Conservation (phyloP, 106 monocot genomes). For the Apostasia shenzhenica region DNA sequence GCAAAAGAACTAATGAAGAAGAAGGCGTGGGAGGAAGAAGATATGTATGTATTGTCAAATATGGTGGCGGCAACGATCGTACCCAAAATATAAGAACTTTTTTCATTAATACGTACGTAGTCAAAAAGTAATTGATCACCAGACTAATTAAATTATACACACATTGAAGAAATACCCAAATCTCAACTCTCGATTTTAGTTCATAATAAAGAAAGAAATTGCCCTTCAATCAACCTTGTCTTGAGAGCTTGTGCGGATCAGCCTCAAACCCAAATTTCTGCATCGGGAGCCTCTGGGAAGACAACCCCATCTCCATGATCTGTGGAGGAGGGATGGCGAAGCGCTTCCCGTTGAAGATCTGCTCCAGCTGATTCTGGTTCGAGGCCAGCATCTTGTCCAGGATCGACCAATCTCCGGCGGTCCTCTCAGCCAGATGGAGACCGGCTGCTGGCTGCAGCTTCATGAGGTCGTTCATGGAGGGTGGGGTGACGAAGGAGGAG, state of each 20-base stretch:
- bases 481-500: conserved; percentile 5
- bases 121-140: no score
- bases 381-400: conserved; percentile 80
- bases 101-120: no score
- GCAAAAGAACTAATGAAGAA: no score
- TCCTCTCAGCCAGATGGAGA: not conserved
- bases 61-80: no score
- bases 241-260: conserved; percentile 32
- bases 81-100: no score
- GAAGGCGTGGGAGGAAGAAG: no score
- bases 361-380: conserved; percentile 68
- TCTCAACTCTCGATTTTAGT: no score
- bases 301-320: conserved; percentile 20
- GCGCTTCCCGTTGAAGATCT: conserved; percentile 44
- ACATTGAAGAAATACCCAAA: no score
- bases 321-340: conserved; percentile 4
- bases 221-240: conserved; percentile 12
- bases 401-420: conserved; percentile 63
- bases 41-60: no score
- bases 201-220: no score
- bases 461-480: conserved; percentile 44
- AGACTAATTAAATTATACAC: no score
- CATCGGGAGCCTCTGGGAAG: conserved; percentile 22
- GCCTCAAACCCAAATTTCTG: conserved; percentile 46
- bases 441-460: conserved; percentile 29